Evolutionary conservation across 1,139 yeast genomes (phyloP).

Genomic region (Taphrina wiesneri): DNA sequence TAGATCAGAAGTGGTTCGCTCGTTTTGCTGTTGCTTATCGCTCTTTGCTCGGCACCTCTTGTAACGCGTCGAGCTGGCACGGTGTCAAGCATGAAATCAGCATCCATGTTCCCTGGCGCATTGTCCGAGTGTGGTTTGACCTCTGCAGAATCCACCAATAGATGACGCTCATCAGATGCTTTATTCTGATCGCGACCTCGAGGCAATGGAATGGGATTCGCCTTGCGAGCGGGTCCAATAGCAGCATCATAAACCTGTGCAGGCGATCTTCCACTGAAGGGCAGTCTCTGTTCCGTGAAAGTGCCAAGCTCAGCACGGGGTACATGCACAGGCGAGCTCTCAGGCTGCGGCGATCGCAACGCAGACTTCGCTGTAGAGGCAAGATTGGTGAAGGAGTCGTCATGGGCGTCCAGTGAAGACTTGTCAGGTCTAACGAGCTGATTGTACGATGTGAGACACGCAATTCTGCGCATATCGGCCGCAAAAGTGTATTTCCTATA

Average conservation of each 20-base stretch:
- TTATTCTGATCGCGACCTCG: slow-evolving; percentile 4
- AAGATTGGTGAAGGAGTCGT: not conserved
- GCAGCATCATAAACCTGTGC: not conserved
- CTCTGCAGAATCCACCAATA: slow-evolving; percentile 1
- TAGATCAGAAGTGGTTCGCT: slow-evolving; percentile 32
- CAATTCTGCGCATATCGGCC: not conserved
- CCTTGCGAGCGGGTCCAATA: not conserved
- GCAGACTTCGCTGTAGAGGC: not conserved
- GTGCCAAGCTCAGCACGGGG: not conserved
- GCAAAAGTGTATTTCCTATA: not conserved
- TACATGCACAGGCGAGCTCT: not conserved
- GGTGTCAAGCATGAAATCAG: not conserved
- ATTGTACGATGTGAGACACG: not conserved
- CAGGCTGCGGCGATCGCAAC: not conserved
- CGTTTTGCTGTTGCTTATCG: not conserved
- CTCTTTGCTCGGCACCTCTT: not conserved
- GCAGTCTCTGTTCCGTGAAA: not conserved
- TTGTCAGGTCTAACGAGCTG: not conserved
- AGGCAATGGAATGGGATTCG: slow-evolving; percentile 8
- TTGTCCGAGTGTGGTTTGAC: not conserved
- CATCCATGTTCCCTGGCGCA: not conserved
- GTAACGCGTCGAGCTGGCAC: not conserved
- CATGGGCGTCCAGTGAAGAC: not conserved
- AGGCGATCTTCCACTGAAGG: not conserved
- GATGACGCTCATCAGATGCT: not conserved